Conservation (phyloP, 2,329 filamentous ascomycete genomes). For the Epichloe gansuensis region DNA sequence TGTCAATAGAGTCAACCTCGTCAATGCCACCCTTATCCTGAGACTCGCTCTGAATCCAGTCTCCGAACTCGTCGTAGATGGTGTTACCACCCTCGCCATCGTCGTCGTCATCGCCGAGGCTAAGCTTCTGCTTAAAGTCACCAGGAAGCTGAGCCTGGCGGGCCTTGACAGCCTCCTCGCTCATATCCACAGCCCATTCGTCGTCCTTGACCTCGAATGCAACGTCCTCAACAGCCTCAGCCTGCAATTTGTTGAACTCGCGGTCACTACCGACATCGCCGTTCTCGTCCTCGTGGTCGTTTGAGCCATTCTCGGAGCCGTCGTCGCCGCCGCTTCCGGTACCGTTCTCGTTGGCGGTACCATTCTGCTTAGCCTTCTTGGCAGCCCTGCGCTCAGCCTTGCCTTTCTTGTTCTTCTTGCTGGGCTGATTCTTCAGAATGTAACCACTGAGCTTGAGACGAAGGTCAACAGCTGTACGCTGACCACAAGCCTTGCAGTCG, state of each 20-base stretch:
- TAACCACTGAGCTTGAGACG: slow-evolving; percentile 94
- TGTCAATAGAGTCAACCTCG: slow-evolving; percentile 75
- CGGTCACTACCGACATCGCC: slow-evolving; percentile 75
- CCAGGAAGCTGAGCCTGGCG: slow-evolving; percentile 86
- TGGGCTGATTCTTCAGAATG: slow-evolving; percentile 85
- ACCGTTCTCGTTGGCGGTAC: slow-evolving; percentile 43
- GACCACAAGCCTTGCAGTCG: slow-evolving; percentile 97
- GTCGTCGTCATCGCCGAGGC: slow-evolving; percentile 69
- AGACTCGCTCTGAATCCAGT: slow-evolving; percentile 73
- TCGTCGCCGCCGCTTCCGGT: slow-evolving; percentile 48
- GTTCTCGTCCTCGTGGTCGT: slow-evolving; percentile 33
- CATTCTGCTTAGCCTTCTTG: slow-evolving; percentile 73
- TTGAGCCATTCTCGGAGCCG: slow-evolving; percentile 35
- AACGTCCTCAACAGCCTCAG: slow-evolving; percentile 33
- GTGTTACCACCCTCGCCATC: slow-evolving; percentile 66
- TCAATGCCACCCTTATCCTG: slow-evolving; percentile 59
- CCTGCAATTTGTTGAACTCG: slow-evolving; percentile 75
- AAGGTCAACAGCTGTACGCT: slow-evolving; percentile 80
- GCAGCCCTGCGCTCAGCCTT: slow-evolving; percentile 86
- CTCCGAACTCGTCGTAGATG: slow-evolving; percentile 80
- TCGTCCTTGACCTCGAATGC: slow-evolving; percentile 64
- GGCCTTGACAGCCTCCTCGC: slow-evolving; percentile 85
- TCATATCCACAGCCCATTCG: slow-evolving; percentile 94
- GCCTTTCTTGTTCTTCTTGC: slow-evolving; percentile 88
- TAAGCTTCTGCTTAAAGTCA: slow-evolving; percentile 86